Conservation (phyloP, 2,329 filamentous ascomycete species). For the Grosmannia serpens region DNA sequence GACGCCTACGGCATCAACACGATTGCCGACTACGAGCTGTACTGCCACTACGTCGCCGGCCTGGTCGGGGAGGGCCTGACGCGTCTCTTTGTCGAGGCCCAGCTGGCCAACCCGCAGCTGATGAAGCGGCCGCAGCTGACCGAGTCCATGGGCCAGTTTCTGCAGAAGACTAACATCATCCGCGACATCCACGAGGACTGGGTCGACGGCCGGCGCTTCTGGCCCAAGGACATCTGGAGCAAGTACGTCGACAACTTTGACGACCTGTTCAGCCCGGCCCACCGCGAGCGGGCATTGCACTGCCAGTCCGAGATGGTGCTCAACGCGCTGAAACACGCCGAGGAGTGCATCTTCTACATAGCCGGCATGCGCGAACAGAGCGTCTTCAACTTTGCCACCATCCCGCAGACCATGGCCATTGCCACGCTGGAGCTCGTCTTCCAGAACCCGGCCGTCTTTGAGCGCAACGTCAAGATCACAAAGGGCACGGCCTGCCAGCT, state of each 20-base stretch:
- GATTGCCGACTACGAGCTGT: slow-evolving; percentile 82
- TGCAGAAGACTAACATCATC: slow-evolving; percentile 98
- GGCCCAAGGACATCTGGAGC: slow-evolving; percentile 93
- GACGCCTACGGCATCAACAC: slow-evolving; percentile 72
- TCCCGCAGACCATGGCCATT: slow-evolving; percentile 95
- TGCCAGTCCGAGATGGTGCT: slow-evolving; percentile 92
- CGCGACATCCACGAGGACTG: slow-evolving; percentile 88
- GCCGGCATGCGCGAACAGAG: slow-evolving; percentile 90
- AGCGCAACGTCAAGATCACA: slow-evolving; percentile 88
- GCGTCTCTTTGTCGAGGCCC: slow-evolving; percentile 74
- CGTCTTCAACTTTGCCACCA: slow-evolving; percentile 97
- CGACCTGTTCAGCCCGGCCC: slow-evolving; percentile 74
- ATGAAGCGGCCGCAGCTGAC: slow-evolving; percentile 68
- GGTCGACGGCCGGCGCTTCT: slow-evolving; percentile 80
- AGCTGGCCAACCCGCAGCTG: slow-evolving; percentile 77
- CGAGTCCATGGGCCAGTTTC: slow-evolving; percentile 93
- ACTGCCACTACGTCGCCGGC: slow-evolving; percentile 98
- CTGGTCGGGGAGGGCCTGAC: slow-evolving; percentile 94
- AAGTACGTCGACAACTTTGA: slow-evolving; percentile 86
- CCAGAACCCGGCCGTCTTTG: slow-evolving; percentile 76
- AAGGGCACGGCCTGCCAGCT: slow-evolving; percentile 86
- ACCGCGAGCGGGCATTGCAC: slow-evolving; percentile 66
- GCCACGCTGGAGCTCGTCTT: slow-evolving; percentile 87
- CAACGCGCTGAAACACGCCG: slow-evolving; percentile 72
- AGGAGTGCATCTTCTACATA: slow-evolving; percentile 97